Percentiles rank a stretch among this genome's conserved stretches.
These are phyloP conservation scores for Pyricularia sp. DNA, from an alignment of 2,329 filamentous ascomycete genomes.

Conservation along the genomic window DNA sequence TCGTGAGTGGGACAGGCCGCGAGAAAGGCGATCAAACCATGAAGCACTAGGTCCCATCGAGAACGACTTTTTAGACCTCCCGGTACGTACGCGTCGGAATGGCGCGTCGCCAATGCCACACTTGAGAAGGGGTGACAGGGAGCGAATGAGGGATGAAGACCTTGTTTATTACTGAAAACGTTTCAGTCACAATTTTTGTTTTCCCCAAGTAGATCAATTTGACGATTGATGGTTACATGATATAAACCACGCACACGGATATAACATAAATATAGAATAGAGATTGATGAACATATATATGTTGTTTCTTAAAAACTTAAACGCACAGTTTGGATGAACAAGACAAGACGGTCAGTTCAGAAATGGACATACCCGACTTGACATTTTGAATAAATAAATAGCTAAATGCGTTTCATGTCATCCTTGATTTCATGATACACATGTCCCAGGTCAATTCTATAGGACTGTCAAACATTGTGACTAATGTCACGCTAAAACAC, in stretches of 20 bases:
- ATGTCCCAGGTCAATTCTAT: neutral
- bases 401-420: neutral
- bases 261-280: neutral
- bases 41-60: neutral
- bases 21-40: neutral
- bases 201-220: neutral
- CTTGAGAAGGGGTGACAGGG: neutral
- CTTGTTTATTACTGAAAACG: neutral
- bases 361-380: neutral
- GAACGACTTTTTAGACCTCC: neutral
- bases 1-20: neutral
- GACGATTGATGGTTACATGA: neutral
- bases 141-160: neutral
- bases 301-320: neutral
- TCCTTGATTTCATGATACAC: neutral
- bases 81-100: neutral
- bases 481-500: neutral
- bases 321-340: neutral
- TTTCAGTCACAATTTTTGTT: neutral
- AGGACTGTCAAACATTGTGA: neutral
- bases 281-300: neutral
- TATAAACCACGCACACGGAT: neutral
- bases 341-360: too few relatives aligned
- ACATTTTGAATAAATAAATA: neutral
- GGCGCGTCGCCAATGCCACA: neutral